phyloP scores from a whole-genome alignment of 495 filamentous ascomycete genomes.

The Diplogelasinospora grovesii region DNA sequence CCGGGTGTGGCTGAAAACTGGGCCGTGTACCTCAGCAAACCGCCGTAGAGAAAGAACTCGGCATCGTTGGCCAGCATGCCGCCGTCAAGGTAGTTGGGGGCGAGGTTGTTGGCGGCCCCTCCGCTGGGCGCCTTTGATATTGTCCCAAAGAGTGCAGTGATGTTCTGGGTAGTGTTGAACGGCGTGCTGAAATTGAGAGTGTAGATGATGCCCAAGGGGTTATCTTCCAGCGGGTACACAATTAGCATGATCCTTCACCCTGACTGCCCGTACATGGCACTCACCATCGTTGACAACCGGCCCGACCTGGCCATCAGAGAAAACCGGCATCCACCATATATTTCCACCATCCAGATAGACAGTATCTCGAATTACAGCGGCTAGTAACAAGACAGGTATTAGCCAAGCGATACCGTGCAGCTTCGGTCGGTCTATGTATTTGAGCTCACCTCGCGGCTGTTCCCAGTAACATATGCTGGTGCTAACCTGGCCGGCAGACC shows the following conservation, averaged over 20 bases:
- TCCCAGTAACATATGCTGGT: conserved; percentile 54
- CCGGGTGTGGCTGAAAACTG: conserved; percentile 23
- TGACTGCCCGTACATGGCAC: conserved; percentile 10
- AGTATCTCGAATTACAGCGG: conserved; percentile 56
- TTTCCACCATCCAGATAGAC: conserved; percentile 63
- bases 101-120: conserved; percentile 46
- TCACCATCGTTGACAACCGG: conserved; percentile 26
- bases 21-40: conserved; percentile 22
- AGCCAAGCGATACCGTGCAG: too few species aligned
- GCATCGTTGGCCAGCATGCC: conserved; percentile 60
- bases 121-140: conserved; percentile 37
- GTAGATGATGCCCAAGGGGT: conserved; percentile 42
- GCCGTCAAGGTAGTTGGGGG: conserved; percentile 55
- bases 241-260: too few species aligned
- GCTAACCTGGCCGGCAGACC: conserved; percentile 39
- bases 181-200: conserved; percentile 52
- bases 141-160: conserved; percentile 42
- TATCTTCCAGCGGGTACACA: conserved; percentile 32
- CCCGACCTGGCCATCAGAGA: conserved; percentile 30
- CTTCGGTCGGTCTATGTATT: too few species aligned
- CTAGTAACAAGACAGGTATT: conserved; percentile 33
- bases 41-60: conserved; percentile 51
- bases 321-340: conserved; percentile 41
- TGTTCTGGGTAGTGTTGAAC: conserved; percentile 49
- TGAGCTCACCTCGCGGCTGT: conserved; percentile 44